phyloP scores from a whole-genome alignment of 2,329 filamentous ascomycete genomes.

The Xylariaceae sp. region DNA sequence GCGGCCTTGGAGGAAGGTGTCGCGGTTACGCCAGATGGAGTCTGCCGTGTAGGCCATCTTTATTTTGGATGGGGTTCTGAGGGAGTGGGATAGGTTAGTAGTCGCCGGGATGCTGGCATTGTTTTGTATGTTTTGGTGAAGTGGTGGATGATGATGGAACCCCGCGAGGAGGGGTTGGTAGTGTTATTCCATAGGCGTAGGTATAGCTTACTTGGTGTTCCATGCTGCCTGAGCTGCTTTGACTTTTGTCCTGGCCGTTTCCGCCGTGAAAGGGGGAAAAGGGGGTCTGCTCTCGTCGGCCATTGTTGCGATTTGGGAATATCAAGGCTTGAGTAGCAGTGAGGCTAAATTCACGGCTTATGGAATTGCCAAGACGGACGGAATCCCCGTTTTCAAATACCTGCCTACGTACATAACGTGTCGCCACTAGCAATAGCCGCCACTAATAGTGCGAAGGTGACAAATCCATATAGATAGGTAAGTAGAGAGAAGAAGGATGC shows the following conservation, averaged over 20 bases:
- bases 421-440: too few relatives aligned
- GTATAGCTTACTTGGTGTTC: constrained; percentile 60
- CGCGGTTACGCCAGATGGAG: constrained; percentile 76
- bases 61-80: constrained; percentile 58
- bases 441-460: too few relatives aligned
- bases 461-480: too few relatives aligned
- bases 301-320: constrained; percentile 15
- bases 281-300: constrained; percentile 36
- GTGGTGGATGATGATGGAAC: neutral
- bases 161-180: neutral
- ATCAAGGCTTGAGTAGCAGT: neutral
- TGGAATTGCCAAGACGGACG: too few relatives aligned
- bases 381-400: too few relatives aligned
- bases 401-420: too few relatives aligned
- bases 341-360: neutral
- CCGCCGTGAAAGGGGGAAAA: constrained; percentile 66
- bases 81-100: neutral
- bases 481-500: too few relatives aligned
- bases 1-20: constrained; percentile 62
- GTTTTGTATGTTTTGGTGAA: neutral
- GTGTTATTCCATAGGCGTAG: neutral
- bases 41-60: constrained; percentile 69
- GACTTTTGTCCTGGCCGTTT: constrained; percentile 68
- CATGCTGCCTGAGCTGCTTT: constrained; percentile 79
- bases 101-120: neutral